Evolutionary conservation across 768 basidiomycete genomes (phyloP), one percentile per base, ranked within the genome.

Genomic region (Sarcodon aspratus): DNA sequence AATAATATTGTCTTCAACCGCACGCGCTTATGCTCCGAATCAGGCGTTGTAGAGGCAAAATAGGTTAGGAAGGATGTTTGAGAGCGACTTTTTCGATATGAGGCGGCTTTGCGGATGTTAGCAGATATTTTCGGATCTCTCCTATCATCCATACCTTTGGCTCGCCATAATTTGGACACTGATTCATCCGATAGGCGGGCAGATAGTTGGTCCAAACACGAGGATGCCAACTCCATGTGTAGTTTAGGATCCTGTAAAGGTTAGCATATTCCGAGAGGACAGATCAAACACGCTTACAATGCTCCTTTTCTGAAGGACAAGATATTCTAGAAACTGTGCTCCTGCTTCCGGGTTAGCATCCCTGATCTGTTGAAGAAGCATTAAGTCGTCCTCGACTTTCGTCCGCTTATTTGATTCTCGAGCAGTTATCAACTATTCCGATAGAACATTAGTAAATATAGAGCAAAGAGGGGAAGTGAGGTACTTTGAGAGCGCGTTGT

Each of bases 21-120:
- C 1, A 69, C 67, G 15, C 76, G 75, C 62, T 92, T 92, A 50
- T 79, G 73, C 12, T 75, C 73, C 0, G 88, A 86, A 49, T 87
- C 78, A 1, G 89, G 89, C 4, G 89, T 87, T 18, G 85, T 85
- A n/a, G 84, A 80, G 3, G 82, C 72, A 53, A 94, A 83, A 63
- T 91, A 90, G 6, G 80, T 72, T 7, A 89, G 59, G 63, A 83
- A 87, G 0, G 82, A 70, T 1, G 56, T 47, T 21, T 60, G 52
- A 45, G 59, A 49, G 38, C 53, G 53, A 42, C 60, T 52, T 0
- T 65, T 63, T 3, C 61, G 45, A 48, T 65, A 63, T 10, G 59
- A 61, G 1, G 56, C 44, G 31, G 57, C 66, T 65, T 12, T 15
- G 12, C 1, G n/a, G 21, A 50, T 8, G 35, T 17, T 13, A 32